Percentiles rank a stretch among this genome's conserved stretches.
phyloP scores from a whole-genome alignment of 2,329 filamentous ascomycete species.

The Lecanicillium sp. region DNA sequence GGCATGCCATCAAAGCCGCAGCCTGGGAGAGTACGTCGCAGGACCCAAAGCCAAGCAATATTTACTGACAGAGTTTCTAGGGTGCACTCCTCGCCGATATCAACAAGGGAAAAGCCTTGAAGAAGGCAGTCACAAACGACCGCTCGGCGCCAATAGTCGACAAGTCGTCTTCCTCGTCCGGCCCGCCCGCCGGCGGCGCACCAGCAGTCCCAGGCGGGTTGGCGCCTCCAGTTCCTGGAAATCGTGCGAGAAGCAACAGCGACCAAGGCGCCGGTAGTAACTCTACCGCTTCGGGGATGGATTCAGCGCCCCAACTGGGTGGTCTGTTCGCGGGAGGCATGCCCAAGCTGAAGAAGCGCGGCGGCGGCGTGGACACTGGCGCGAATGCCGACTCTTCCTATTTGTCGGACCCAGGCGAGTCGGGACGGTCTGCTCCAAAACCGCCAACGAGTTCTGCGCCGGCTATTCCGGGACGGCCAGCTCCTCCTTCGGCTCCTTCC shows the following conservation, averaged over 20 bases:
- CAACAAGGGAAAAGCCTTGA: constrained; percentile 68
- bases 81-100: constrained; percentile 85
- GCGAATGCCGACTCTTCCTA: constrained; percentile 57
- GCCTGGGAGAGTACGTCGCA: constrained; percentile 52
- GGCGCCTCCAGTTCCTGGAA: constrained; percentile 64
- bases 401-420: constrained; percentile 63
- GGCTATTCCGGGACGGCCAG: constrained; percentile 47
- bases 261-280: constrained; percentile 51
- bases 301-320: constrained; percentile 69
- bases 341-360: constrained; percentile 85
- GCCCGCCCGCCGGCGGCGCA: constrained; percentile 62
- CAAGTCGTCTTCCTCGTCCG: constrained; percentile 30
- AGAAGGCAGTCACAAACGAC: constrained; percentile 86
- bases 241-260: constrained; percentile 76
- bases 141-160: constrained; percentile 69
- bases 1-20: constrained; percentile 51
- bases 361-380: constrained; percentile 70
- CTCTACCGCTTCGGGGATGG: constrained; percentile 32
- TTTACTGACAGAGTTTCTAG: constrained; percentile 38
- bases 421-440: constrained; percentile 28
- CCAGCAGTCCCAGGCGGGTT: constrained; percentile 72
- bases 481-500: constrained; percentile 38
- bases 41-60: background rate
- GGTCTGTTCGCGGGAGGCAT: constrained; percentile 91
- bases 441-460: constrained; percentile 42